These are phyloP conservation scores for Cajanus cajan DNA, from an alignment of 306 rosid species.

Conservation along the genomic window DNA sequence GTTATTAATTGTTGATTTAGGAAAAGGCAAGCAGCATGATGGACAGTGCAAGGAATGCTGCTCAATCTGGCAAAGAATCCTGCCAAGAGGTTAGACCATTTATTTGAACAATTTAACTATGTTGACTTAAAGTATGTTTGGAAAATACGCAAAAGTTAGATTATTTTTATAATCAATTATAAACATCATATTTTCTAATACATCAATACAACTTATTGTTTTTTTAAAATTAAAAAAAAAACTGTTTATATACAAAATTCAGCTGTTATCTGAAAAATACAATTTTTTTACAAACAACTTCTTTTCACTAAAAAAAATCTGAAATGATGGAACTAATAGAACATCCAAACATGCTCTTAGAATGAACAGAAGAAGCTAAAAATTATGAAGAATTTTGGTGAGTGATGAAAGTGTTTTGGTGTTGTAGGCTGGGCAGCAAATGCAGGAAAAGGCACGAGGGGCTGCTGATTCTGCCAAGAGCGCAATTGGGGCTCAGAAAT, in stretches of 20 bases:
- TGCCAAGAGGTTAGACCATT: conserved; percentile 40
- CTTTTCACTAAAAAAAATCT: no score
- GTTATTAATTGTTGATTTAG: conserved; percentile 26
- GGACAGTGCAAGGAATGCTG: conserved; percentile 39
- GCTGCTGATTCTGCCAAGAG: conserved; percentile 34
- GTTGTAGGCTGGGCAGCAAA: conserved; percentile 45
- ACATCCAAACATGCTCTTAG: no score
- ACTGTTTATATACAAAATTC: no score
- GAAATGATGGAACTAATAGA: no score
- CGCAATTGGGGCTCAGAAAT: conserved; percentile 31
- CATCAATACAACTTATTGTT: no score
- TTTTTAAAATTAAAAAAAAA: no score
- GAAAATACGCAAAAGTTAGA: no score
- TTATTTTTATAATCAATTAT: no score
- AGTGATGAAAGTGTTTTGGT: not conserved
- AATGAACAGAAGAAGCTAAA: not conserved
- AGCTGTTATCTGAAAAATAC: no score
- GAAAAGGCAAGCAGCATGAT: conserved; percentile 43
- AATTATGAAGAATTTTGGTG: not conserved
- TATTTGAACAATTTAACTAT: not conserved
- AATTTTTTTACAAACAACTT: no score
- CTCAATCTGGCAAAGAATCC: conserved; percentile 46
- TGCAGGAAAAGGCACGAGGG: conserved; percentile 27
- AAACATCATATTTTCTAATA: no score
- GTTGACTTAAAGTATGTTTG: not conserved